Base-by-base conservation (phyloP, 2,329 filamentous ascomycete genomes). In the Leptographium procerum region DNA sequence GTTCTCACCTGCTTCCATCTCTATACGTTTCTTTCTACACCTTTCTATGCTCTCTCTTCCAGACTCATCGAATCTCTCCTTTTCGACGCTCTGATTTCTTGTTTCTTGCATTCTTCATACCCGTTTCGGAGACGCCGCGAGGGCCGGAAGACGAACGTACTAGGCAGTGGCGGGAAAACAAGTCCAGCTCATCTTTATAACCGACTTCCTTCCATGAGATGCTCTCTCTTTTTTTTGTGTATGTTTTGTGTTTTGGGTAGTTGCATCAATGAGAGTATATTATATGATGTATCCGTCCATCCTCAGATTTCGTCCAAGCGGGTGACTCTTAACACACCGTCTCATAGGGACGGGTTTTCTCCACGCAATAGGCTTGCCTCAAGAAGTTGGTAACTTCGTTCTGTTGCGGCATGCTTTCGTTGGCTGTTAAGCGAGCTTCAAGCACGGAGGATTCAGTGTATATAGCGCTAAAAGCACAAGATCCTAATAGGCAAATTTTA, bases 71-170 rank as follows among this genome's bases (percentile, higher is more conserved):
- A 28, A 40, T 40, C 36, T 47, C 26, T 43, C 24, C 52, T 55
- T 58, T 26, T 33, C 31, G 31, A 13, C 52, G 14, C 29, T 36
- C 26, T 50, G 24, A 50, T 33, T 16, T 11, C 31, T 43, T 54
- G 45, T 24, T 52, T 50, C 51, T 14, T 24, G 31, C 48, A 50
- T 56, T 55, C 45, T 53, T 43, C 54, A 48, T 48, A 48, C 54
- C 40, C 40, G 54, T 28, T 45, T 48, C 43, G 26, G 13, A 43
- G 22, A 22, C 34, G 16, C 52, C 31, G 22, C 16, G 26, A 9
- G 22, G 55, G 34, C 36, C 45, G 59, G 57, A 54, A 47, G 54
- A 59, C 57, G 57, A 55, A 28, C 43, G 56, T 53, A 29, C 26
- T 58, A 40, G 52, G 56, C 47, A 33, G 58, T 56, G 56, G 48